These are phyloP conservation scores for Trifolium dubium DNA, from an alignment of 306 rosid genomes.

Conservation along the genomic window DNA sequence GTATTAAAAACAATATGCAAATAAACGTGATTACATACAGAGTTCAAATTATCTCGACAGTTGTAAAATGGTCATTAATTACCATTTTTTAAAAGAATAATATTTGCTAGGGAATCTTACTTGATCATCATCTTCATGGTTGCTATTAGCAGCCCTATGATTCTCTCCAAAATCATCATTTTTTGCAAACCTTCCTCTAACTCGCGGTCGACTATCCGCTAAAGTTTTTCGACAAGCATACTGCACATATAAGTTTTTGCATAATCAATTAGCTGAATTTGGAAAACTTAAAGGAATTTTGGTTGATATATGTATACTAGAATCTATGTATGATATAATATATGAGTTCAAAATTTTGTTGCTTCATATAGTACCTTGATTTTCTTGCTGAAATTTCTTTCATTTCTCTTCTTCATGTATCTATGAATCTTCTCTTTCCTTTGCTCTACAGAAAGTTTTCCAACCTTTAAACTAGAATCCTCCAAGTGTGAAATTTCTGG, in stretches of 20 bases:
- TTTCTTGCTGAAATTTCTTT: slow-evolving; percentile 98
- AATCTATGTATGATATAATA: slow-evolving; percentile 18
- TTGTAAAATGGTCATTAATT: neutral
- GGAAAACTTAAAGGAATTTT: slow-evolving; percentile 4
- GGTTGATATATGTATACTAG: neutral
- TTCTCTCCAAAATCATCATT: slow-evolving; percentile 88
- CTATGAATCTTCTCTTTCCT: slow-evolving; percentile 96
- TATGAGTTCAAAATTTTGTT: slow-evolving; percentile 7
- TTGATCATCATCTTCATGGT: slow-evolving; percentile 87
- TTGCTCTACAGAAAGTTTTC: slow-evolving; percentile 88
- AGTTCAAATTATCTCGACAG: neutral
- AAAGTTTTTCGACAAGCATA: slow-evolving; percentile 97
- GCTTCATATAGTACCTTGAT: slow-evolving; percentile 65
- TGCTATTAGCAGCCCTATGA: slow-evolving; percentile 62
- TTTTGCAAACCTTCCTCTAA: slow-evolving; percentile 96
- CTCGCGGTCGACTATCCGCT: slow-evolving; percentile 96
- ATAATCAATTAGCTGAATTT: slow-evolving; percentile 36
- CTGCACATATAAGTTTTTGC: slow-evolving; percentile 48
- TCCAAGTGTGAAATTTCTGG: slow-evolving; percentile 81
- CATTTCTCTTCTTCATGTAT: slow-evolving; percentile 94
- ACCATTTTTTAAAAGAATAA: neutral
- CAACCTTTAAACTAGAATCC: slow-evolving; percentile 80
- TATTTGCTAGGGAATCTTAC: slow-evolving; percentile 51
- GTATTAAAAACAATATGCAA: neutral
- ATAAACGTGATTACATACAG: neutral